Evolutionary conservation across 2,329 filamentous ascomycete species (phyloP).

Genomic region (Ophiostoma fasciatum): DNA sequence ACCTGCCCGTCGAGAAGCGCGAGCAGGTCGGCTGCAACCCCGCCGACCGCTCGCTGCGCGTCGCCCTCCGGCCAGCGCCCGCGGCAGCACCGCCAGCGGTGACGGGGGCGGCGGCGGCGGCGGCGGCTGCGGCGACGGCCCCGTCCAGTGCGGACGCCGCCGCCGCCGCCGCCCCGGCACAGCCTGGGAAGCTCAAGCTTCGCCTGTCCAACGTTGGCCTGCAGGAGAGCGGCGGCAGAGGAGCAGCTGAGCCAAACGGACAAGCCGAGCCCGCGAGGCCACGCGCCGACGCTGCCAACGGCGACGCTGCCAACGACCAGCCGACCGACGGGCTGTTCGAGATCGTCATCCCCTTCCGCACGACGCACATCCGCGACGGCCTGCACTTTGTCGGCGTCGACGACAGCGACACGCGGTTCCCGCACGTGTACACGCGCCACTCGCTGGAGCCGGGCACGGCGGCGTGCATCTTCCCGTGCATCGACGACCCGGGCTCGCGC

Average conservation of each 20-base stretch:
- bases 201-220: conserved; percentile 5
- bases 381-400: conserved; percentile 83
- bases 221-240: neutral
- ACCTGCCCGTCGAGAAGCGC: conserved; percentile 40
- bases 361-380: conserved; percentile 66
- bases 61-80: conserved; percentile 22
- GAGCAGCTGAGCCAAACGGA: conserved; percentile 1
- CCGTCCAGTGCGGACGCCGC: too few relatives aligned
- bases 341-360: conserved; percentile 59
- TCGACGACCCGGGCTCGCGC: conserved; percentile 68
- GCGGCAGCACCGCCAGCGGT: conserved; percentile 6
- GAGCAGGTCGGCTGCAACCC: conserved; percentile 41
- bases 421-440: conserved; percentile 82
- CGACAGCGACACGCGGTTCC: conserved; percentile 65
- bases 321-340: conserved; percentile 16
- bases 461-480: conserved; percentile 81
- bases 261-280: too few relatives aligned
- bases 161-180: neutral
- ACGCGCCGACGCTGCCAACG: neutral
- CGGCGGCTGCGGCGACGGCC: too few relatives aligned
- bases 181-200: conserved; percentile 8
- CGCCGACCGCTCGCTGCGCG: conserved; percentile 34
- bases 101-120: neutral
- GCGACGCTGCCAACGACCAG: neutral
- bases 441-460: conserved; percentile 63